Evolutionary conservation across 2,329 filamentous ascomycete species (phyloP).

Genomic region (Teratosphaeria epicoccoides): DNA sequence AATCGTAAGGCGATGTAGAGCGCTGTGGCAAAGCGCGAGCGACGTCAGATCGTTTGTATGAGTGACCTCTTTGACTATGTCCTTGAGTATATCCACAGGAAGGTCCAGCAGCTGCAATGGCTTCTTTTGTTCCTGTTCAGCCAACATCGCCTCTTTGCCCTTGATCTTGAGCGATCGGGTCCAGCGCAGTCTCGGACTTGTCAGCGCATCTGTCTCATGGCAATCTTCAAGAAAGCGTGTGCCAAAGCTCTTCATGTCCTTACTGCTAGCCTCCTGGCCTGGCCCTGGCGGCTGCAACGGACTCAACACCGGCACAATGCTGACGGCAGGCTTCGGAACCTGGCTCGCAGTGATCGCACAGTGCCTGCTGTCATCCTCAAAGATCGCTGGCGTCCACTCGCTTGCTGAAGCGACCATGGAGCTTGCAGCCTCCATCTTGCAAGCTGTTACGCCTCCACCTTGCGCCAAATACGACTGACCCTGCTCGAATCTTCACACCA

Average conservation of each 20-base stretch:
- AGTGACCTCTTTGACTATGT: conserved; percentile 71
- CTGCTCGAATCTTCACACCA: neutral
- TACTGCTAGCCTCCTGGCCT: conserved; percentile 11
- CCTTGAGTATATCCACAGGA: conserved; percentile 65
- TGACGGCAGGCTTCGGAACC: conserved; percentile 17
- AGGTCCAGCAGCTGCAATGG: conserved; percentile 61
- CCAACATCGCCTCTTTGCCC: conserved; percentile 29
- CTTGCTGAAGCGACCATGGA: neutral
- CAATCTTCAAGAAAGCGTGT: conserved; percentile 23
- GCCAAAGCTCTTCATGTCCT: conserved; percentile 19
- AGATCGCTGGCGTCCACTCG: conserved; percentile 7
- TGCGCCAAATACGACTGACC: neutral
- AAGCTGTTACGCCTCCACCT: neutral
- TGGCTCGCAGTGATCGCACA: conserved; percentile 19
- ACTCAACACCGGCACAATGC: conserved; percentile 6
- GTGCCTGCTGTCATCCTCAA: conserved; percentile 21
- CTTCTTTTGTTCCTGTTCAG: conserved; percentile 34
- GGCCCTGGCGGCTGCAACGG: conserved; percentile 5
- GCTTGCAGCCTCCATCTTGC: neutral
- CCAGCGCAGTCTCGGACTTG: conserved; percentile 22
- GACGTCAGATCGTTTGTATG: conserved; percentile 74
- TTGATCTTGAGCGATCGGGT: conserved; percentile 41
- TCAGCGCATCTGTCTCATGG: conserved; percentile 17
- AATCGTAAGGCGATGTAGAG: conserved; percentile 62
- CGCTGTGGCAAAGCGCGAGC: conserved; percentile 66